Conservation (phyloP, 1,284 basidiomycete species). For the Pisolithus thermaeus region DNA sequence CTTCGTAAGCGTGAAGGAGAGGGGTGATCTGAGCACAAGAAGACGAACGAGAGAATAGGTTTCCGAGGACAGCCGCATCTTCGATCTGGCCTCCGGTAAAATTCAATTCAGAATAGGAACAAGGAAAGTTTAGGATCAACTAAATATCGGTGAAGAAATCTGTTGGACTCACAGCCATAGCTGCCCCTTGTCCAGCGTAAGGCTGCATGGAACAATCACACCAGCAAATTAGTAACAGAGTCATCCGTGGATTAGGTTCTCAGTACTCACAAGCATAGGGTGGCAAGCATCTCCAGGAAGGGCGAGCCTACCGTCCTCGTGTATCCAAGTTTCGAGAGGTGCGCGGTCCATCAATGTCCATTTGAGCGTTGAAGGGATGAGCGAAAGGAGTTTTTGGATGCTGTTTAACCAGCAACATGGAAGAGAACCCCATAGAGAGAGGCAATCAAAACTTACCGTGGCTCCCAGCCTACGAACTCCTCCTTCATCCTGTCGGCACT, state of each 20-base stretch:
- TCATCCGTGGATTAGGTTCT: constrained; percentile 13
- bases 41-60: constrained; percentile 46
- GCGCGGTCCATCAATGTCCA: constrained; percentile 48
- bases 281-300: constrained; percentile 55
- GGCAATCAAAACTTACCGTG: constrained; percentile 29
- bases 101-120: neutral
- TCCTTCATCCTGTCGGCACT: constrained; percentile 38
- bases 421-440: too few relatives aligned
- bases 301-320: constrained; percentile 40
- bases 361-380: constrained; percentile 41
- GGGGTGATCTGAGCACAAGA: constrained; percentile 36
- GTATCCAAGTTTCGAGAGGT: constrained; percentile 45
- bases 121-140: neutral
- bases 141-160: too few relatives aligned
- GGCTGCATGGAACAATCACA: constrained; percentile 36
- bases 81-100: constrained; percentile 38
- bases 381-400: constrained; percentile 41
- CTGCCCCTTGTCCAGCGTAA: constrained; percentile 62
- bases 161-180: constrained; percentile 47
- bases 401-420: constrained; percentile 19
- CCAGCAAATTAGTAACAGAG: neutral
- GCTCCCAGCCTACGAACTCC: constrained; percentile 44
- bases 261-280: constrained; percentile 56
- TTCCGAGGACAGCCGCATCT: constrained; percentile 58
- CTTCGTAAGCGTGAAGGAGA: constrained; percentile 49